Percentiles rank a stretch among this genome's conserved stretches.
These are phyloP conservation scores for Amanita muscaria DNA, from an alignment of 768 basidiomycete species.

Conservation along the genomic window DNA sequence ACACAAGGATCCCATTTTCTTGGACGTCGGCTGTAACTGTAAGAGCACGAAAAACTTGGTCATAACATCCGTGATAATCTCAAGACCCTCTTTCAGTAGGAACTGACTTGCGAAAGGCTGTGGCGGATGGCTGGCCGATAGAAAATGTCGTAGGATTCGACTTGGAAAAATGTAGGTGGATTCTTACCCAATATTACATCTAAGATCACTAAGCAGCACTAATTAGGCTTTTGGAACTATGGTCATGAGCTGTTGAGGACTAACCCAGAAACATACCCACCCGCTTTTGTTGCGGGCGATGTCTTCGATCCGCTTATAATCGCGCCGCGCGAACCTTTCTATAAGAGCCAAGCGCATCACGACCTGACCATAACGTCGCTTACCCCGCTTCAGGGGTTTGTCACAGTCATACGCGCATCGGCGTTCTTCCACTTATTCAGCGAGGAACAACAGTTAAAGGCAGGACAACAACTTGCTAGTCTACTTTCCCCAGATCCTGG, in stretches of 20 bases:
- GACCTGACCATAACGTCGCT: constrained; percentile 17
- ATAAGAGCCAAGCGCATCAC: constrained; percentile 3
- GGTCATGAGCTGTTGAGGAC: no score
- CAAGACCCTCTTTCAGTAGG: constrained; percentile 23
- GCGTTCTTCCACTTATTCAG: constrained; percentile 30
- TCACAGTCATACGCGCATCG: constrained; percentile 36
- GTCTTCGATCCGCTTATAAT: constrained; percentile 39
- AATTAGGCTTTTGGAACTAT: constrained; percentile 52
- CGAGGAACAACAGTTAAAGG: constrained; percentile 22
- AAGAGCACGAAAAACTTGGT: constrained; percentile 1
- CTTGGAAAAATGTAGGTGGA: constrained; percentile 21
- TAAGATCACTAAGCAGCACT: background rate
- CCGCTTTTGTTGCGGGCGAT: constrained; percentile 47
- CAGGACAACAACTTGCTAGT: constrained; percentile 22
- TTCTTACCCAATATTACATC: background rate
- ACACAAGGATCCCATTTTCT: constrained; percentile 23
- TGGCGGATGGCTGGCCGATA: constrained; percentile 31
- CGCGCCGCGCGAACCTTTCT: constrained; percentile 13
- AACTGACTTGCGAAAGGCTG: constrained; percentile 29
- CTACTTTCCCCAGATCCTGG: constrained; percentile 26
- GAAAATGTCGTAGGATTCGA: constrained; percentile 29
- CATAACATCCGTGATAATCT: background rate
- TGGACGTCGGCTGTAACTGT: constrained; percentile 40
- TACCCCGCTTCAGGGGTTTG: constrained; percentile 28
- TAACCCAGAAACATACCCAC: constrained; percentile 43